A percentile compares a stretch with the other conserved stretches of the same genome.
Conservation (phyloP, 1,284 basidiomycete genomes). For the Cryptococcus sp. region DNA sequence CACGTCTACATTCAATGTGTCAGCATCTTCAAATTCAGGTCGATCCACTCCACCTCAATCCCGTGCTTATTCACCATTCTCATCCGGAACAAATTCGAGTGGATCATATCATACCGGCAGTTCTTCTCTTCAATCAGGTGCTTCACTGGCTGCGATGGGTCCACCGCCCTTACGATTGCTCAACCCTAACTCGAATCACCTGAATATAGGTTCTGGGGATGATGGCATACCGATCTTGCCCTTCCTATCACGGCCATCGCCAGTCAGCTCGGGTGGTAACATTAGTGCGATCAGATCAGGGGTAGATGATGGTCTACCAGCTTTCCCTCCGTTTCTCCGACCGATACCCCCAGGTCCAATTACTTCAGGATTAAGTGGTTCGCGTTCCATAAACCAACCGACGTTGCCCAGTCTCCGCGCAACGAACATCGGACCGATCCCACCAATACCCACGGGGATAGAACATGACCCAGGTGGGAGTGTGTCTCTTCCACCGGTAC, state of each 20-base stretch:
- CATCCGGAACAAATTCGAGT: neutral
- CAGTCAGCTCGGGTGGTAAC: neutral
- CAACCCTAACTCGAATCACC: neutral
- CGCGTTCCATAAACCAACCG: too few relatives aligned
- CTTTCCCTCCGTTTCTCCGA: too few relatives aligned
- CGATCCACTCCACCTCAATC: neutral
- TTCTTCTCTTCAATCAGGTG: neutral
- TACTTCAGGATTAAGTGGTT: too few relatives aligned
- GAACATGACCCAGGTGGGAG: too few relatives aligned
- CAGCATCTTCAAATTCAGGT: neutral
- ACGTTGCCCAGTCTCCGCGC: too few relatives aligned
- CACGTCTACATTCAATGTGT: neutral
- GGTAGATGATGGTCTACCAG: neutral
- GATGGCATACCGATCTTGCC: conserved; percentile 15
- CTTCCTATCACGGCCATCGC: neutral
- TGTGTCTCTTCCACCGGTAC: too few relatives aligned
- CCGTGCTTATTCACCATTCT: neutral
- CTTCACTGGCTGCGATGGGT: neutral
- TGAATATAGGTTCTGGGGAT: conserved; percentile 5
- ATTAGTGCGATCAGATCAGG: neutral
- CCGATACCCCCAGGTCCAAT: too few relatives aligned
- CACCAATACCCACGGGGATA: too few relatives aligned
- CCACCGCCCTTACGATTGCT: neutral
- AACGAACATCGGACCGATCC: too few relatives aligned
- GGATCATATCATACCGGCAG: neutral